phyloP scores from a whole-genome alignment of 768 basidiomycete species.

The Auriscalpium orientale region DNA sequence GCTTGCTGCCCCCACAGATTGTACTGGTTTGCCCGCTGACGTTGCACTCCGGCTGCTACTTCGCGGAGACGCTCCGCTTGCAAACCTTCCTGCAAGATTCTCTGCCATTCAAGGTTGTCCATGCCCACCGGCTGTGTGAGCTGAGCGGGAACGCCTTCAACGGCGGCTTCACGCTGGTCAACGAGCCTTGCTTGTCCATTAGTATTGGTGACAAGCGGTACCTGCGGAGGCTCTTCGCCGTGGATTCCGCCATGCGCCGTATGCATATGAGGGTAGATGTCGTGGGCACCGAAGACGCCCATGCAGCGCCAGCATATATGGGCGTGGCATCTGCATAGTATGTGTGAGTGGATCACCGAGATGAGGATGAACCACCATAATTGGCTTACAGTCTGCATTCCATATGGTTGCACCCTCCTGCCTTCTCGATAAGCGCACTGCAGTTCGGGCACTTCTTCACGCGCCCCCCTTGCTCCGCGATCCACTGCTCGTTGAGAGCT shows the following conservation, averaged over 20 bases:
- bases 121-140: background rate
- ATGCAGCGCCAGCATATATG: constrained; percentile 54
- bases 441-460: constrained; percentile 44
- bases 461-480: constrained; percentile 14
- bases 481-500: constrained; percentile 34
- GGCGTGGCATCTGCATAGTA: constrained; percentile 20
- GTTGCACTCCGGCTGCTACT: background rate
- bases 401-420: constrained; percentile 50
- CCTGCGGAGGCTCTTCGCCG: constrained; percentile 4
- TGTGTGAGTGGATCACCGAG: background rate
- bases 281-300: constrained; percentile 25
- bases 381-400: constrained; percentile 31
- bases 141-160: background rate
- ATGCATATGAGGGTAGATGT: constrained; percentile 34
- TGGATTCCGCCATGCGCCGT: constrained; percentile 25
- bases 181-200: background rate
- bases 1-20: background rate
- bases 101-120: background rate
- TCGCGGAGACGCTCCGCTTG: background rate
- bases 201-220: background rate
- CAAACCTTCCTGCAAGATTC: background rate
- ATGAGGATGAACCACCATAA: background rate
- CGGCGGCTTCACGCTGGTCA: background rate
- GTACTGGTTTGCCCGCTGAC: background rate
- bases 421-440: constrained; percentile 38